phyloP scores from a whole-genome alignment of 208 protist genomes.

The Trypanosoma mega region DNA sequence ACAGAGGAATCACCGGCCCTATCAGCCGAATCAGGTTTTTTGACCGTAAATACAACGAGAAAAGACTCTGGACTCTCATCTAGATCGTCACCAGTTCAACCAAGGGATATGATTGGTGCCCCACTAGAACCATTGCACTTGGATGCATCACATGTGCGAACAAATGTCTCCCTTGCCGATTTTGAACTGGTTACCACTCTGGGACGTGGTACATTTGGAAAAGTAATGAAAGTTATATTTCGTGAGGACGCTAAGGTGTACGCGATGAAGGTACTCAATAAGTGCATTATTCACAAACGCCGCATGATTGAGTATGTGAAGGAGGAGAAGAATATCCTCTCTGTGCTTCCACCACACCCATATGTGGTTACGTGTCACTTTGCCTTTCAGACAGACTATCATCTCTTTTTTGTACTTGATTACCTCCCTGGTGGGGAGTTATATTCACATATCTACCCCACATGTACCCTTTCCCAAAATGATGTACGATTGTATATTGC shows the following conservation, averaged over 20 bases:
- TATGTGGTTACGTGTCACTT: constrained; percentile 87
- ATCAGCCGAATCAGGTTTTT: no score
- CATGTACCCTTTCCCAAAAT: constrained; percentile 30
- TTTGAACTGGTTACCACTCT: constrained; percentile 90
- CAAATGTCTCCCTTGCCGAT: constrained; percentile 56
- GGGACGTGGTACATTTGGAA: constrained; percentile 93
- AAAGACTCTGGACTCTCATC: no score
- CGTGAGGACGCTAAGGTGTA: constrained; percentile 61
- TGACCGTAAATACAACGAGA: no score
- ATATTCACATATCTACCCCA: constrained; percentile 90
- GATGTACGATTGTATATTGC: constrained; percentile 87
- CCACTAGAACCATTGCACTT: background rate
- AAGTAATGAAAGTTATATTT: constrained; percentile 91
- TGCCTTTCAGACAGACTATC: constrained; percentile 86
- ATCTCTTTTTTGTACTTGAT: constrained; percentile 92
- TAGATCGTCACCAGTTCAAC: no score
- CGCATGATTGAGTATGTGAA: constrained; percentile 87
- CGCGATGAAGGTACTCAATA: constrained; percentile 93
- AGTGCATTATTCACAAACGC: constrained; percentile 73
- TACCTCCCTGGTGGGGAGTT: constrained; percentile 94
- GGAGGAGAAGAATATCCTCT: constrained; percentile 82
- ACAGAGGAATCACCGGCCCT: no score
- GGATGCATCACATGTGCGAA: constrained; percentile 10
- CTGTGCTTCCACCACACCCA: constrained; percentile 75
- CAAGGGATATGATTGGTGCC: background rate